Evolutionary conservation across 495 filamentous ascomycete species (phyloP), one percentile per base, ranked within the genome.

Genomic region (Xylaria palmicola): DNA sequence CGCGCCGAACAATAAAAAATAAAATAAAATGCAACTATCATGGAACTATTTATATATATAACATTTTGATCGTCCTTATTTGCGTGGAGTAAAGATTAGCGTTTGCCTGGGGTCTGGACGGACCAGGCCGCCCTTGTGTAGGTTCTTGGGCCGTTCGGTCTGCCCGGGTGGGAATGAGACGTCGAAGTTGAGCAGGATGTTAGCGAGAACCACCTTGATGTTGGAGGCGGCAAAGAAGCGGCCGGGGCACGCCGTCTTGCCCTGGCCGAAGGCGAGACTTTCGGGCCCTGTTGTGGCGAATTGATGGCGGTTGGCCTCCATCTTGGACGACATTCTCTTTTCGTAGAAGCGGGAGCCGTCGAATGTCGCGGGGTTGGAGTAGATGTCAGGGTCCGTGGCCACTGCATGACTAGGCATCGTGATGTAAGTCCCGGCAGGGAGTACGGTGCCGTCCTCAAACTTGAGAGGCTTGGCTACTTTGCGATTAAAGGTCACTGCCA

Each of bases 201-300:
- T 77, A 24, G 78, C 81, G 24, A 88, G 48, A 30, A 87, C 77
- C 29, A 80, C 73, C 66, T 87, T 87, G 62, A 86, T 75, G 53
- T 81, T 77, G 17, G 74, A 77, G 3, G 72, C 72, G 0, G 81
- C 84, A 44, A 87, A 85, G 68, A 84, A 84, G 6, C 85, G 74
- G 0, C 85, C 86, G 0, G 85, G 85, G 65, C 84, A 86, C 0
- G 85, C 82, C 54, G 87, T 80, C 36, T 68, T 65, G 0, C 85
- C 84, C 59, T 81, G 74, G 0, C 84, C 83, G 50, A 83, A 87
- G 2, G 67, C 69, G n/a, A 82, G 40, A 47, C 73, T 66, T 5
- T 74, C 63, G 1, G 68, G 65, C 15, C 65, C 72, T 0, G 79
- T 71, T 2, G 72, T 71, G 17, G 77, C 76, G 62, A 80, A 81